phyloP scores from a whole-genome alignment of 2,329 filamentous ascomycete genomes.

The Cryphonectria japonica region DNA sequence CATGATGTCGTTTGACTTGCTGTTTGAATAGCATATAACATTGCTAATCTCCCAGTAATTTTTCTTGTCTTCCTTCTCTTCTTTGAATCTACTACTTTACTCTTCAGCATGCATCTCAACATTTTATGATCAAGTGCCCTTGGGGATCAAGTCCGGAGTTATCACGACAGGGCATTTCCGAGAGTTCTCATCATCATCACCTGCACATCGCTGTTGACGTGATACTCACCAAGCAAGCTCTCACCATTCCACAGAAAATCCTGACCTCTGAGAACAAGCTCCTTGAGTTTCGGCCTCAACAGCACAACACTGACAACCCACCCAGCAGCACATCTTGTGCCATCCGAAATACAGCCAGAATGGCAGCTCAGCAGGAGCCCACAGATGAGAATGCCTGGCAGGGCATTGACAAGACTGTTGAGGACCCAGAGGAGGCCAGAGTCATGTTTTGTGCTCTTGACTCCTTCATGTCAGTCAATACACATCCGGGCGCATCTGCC shows the following conservation, averaged over 20 bases:
- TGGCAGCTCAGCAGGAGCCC: constrained; percentile 15
- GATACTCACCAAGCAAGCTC: neutral
- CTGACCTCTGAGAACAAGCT: no score
- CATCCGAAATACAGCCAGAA: neutral
- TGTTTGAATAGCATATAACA: neutral
- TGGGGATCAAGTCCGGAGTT: constrained; percentile 8
- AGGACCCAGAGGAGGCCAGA: constrained; percentile 78
- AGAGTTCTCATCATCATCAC: constrained; percentile 5
- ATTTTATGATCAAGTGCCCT: neutral
- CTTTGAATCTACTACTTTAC: neutral
- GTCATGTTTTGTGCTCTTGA: constrained; percentile 84
- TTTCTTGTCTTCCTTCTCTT: neutral
- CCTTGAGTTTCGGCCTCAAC: neutral
- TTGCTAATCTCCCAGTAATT: neutral
- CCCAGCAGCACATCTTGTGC: neutral
- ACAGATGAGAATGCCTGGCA: constrained; percentile 54
- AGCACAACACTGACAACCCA: neutral
- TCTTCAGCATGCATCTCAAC: constrained; percentile 7
- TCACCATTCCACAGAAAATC: neutral
- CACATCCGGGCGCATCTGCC: constrained; percentile 8
- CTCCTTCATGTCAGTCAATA: constrained; percentile 77
- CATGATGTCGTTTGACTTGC: neutral
- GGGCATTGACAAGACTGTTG: constrained; percentile 66
- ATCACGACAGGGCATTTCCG: neutral
- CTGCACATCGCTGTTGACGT: neutral